phyloP scores from a whole-genome alignment of 2,329 filamentous ascomycete genomes.

The Phialocephala sp. region DNA sequence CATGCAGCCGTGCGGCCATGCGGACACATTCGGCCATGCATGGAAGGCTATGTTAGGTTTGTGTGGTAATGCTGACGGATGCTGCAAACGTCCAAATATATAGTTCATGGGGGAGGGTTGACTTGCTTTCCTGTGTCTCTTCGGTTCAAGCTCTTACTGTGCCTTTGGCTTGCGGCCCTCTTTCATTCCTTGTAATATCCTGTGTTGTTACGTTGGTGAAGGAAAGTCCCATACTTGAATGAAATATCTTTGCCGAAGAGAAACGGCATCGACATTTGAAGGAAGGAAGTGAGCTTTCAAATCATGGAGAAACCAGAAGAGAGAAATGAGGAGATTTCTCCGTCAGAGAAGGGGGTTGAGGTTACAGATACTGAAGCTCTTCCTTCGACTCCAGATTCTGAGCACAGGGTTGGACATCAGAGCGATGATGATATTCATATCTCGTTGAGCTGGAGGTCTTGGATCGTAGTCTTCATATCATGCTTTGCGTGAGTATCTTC shows the following conservation, averaged over 20 bases:
- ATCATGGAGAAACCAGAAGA: conserved; percentile 3
- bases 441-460: conserved; percentile 59
- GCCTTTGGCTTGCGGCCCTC: not conserved
- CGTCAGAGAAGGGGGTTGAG: conserved; percentile 2
- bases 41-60: not conserved
- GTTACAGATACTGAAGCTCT: not conserved
- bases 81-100: conserved; percentile 6
- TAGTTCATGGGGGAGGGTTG: not conserved
- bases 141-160: not conserved
- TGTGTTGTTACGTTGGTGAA: not conserved
- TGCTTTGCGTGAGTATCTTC: conserved; percentile 51
- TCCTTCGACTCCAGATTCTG: not conserved
- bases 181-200: not conserved
- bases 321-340: conserved; percentile 5
- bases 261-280: not conserved
- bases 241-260: not conserved
- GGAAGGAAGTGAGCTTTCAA: not conserved
- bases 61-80: conserved; percentile 9
- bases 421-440: conserved; percentile 47
- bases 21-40: not conserved
- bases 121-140: not conserved
- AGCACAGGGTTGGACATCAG: conserved; percentile 5
- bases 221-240: not conserved
- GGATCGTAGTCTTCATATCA: conserved; percentile 55
- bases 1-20: conserved; percentile 4